A percentile compares a stretch with the other conserved stretches of the same genome.
These are phyloP conservation scores for Globisporangium alternatum DNA, from an alignment of 352 stramenopile genomes.

Conservation along the genomic window DNA sequence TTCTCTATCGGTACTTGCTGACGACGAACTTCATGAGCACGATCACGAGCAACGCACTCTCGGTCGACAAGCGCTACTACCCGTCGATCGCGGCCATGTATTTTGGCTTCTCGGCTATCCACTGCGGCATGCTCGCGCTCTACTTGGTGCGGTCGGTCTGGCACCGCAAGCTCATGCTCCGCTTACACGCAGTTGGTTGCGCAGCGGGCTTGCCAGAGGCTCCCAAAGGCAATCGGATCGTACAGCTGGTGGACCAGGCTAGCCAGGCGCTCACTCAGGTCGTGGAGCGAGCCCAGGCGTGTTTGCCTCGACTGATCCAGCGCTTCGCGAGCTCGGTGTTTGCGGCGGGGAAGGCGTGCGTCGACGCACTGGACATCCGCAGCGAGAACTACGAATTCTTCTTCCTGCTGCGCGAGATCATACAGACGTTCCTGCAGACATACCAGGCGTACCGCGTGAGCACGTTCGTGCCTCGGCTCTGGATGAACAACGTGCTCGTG, in stretches of 20 bases:
- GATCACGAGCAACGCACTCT: constrained; percentile 6
- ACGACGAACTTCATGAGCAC: constrained; percentile 5
- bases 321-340: neutral
- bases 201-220: neutral
- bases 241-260: neutral
- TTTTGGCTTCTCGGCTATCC: neutral
- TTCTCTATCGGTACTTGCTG: constrained; percentile 12
- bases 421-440: constrained; percentile 27
- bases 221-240: neutral
- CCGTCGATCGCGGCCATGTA: constrained; percentile 6
- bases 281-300: neutral
- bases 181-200: neutral
- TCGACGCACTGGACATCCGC: constrained; percentile 19
- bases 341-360: neutral
- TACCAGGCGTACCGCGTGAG: constrained; percentile 31
- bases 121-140: neutral
- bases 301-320: neutral
- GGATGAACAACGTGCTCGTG: constrained; percentile 38
- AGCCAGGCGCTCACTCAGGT: neutral
- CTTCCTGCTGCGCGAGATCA: constrained; percentile 27
- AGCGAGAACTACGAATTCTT: constrained; percentile 27
- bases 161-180: constrained; percentile 7
- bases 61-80: constrained; percentile 5
- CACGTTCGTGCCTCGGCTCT: constrained; percentile 22
- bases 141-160: constrained; percentile 9